Evolutionary conservation across 108 stramenopile genomes (phyloP).

Genomic region (Nannochloropsis salina): DNA sequence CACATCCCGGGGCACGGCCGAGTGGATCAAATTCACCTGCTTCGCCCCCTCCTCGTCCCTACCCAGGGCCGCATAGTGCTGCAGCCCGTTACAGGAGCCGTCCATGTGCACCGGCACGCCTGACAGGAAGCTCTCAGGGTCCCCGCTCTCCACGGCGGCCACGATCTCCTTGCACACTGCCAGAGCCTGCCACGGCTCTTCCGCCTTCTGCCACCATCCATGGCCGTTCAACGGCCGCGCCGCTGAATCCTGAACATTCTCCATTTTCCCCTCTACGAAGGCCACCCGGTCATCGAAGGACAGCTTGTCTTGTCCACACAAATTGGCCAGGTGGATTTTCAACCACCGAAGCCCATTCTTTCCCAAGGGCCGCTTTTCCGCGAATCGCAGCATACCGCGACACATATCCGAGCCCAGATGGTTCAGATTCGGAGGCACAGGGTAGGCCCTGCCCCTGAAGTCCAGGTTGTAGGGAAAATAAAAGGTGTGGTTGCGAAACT

Average conservation of each 20-base stretch:
- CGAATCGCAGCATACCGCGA: slow-evolving; percentile 84
- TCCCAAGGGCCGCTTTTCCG: slow-evolving; percentile 78
- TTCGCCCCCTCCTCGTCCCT: slow-evolving; percentile 85
- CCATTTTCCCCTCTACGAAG: slow-evolving; percentile 78
- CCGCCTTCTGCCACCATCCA: slow-evolving; percentile 87
- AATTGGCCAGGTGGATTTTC: slow-evolving; percentile 93
- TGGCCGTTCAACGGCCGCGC: slow-evolving; percentile 63
- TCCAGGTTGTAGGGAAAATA: slow-evolving; percentile 99
- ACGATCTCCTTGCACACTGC: slow-evolving; percentile 91
- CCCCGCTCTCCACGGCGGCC: slow-evolving; percentile 76
- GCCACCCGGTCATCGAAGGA: slow-evolving; percentile 86
- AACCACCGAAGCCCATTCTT: slow-evolving; percentile 57
- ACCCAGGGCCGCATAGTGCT: slow-evolving; percentile 99
- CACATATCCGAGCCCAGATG: slow-evolving; percentile 94
- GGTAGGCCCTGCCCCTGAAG: slow-evolving; percentile 96
- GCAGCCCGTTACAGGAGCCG: slow-evolving; percentile 98
- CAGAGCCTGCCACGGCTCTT: slow-evolving; percentile 95
- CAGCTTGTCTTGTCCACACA: slow-evolving; percentile 69
- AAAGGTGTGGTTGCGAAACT: slow-evolving; percentile 56
- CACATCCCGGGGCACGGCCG: slow-evolving; percentile 90
- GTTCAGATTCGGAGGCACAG: slow-evolving; percentile 93
- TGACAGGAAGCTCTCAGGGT: slow-evolving; percentile 77
- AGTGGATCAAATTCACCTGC: slow-evolving; percentile 88
- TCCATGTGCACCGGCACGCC: slow-evolving; percentile 93
- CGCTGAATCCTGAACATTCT: slow-evolving; percentile 75